These are phyloP conservation scores for Paraphoma sp. DNA, from an alignment of 2,329 filamentous ascomycete genomes.

Conservation along the genomic window DNA sequence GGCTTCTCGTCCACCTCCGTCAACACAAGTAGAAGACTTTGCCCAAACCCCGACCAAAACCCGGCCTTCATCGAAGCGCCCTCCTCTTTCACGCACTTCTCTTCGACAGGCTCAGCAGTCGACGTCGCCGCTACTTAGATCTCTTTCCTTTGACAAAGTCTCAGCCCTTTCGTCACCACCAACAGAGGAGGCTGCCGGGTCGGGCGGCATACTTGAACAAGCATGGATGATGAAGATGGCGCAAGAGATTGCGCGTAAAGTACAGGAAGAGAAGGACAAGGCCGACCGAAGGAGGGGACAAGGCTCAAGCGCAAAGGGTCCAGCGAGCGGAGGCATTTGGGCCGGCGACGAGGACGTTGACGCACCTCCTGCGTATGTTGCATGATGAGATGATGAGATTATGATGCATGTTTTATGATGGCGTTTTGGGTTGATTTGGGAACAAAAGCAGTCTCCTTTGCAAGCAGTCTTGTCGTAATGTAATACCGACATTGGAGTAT, in stretches of 20 bases:
- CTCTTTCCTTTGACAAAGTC: conserved; percentile 41
- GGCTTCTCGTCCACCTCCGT: conserved; percentile 6
- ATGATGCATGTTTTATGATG: conserved; percentile 7
- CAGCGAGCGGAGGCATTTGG: conserved; percentile 2
- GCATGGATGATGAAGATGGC: conserved; percentile 95
- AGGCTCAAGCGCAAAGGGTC: neutral
- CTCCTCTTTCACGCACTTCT: conserved; percentile 38
- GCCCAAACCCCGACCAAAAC: conserved; percentile 10
- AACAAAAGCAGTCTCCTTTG: neutral
- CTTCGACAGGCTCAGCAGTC: conserved; percentile 41
- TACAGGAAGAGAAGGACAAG: conserved; percentile 80
- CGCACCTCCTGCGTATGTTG: conserved; percentile 8
- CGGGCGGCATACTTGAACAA: conserved; percentile 71
- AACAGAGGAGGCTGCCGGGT: conserved; percentile 28
- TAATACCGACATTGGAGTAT: conserved; percentile 1
- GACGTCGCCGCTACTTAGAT: conserved; percentile 45
- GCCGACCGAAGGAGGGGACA: conserved; percentile 1
- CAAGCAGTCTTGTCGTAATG: neutral
- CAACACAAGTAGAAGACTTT: conserved; percentile 5
- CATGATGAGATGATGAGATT: neutral
- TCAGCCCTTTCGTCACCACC: conserved; percentile 35
- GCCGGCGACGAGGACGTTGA: conserved; percentile 5
- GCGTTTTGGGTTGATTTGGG: neutral
- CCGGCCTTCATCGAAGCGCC: conserved; percentile 25
- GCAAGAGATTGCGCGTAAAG: conserved; percentile 84